Evolutionary conservation across 1,284 basidiomycete genomes (phyloP).

Genomic region (Boletus sp.): DNA sequence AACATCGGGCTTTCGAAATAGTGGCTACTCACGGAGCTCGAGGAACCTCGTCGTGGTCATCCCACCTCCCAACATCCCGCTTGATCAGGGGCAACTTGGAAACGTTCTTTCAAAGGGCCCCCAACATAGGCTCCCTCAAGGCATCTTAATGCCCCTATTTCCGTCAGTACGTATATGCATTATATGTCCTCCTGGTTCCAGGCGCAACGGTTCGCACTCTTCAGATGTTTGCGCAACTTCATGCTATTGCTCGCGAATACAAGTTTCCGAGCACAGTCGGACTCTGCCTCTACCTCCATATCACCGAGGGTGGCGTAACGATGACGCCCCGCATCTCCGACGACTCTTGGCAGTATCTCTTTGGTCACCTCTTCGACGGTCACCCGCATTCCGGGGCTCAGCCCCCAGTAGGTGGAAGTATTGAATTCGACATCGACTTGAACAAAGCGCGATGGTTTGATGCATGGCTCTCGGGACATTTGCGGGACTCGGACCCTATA

Average conservation of each 20-base stretch:
- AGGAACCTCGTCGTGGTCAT: slow-evolving; percentile 65
- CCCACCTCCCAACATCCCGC: slow-evolving; percentile 56
- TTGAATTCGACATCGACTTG: slow-evolving; percentile 77
- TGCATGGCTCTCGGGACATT: slow-evolving; percentile 56
- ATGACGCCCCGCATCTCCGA: slow-evolving; percentile 70
- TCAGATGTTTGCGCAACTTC: slow-evolving; percentile 70
- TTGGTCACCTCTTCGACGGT: slow-evolving; percentile 59
- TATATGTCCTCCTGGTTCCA: not conserved
- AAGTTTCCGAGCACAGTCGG: slow-evolving; percentile 73
- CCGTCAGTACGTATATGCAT: slow-evolving; percentile 53
- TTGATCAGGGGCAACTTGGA: slow-evolving; percentile 58
- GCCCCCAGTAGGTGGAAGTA: slow-evolving; percentile 59
- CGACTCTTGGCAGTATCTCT: slow-evolving; percentile 70
- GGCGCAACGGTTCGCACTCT: not conserved
- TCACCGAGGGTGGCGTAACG: slow-evolving; percentile 50
- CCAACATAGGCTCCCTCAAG: slow-evolving; percentile 56
- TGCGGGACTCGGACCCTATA: slow-evolving; percentile 14
- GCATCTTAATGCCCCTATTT: slow-evolving; percentile 70
- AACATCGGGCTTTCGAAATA: slow-evolving; percentile 47
- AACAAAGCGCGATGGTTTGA: slow-evolving; percentile 69
- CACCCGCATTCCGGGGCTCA: slow-evolving; percentile 36
- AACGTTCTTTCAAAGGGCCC: slow-evolving; percentile 60
- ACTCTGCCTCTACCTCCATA: slow-evolving; percentile 68
- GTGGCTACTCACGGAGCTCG: slow-evolving; percentile 41
- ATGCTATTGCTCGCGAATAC: slow-evolving; percentile 74